Base-by-base conservation (phyloP, 768 basidiomycete genomes). In the Strobilomyces confusus region DNA sequence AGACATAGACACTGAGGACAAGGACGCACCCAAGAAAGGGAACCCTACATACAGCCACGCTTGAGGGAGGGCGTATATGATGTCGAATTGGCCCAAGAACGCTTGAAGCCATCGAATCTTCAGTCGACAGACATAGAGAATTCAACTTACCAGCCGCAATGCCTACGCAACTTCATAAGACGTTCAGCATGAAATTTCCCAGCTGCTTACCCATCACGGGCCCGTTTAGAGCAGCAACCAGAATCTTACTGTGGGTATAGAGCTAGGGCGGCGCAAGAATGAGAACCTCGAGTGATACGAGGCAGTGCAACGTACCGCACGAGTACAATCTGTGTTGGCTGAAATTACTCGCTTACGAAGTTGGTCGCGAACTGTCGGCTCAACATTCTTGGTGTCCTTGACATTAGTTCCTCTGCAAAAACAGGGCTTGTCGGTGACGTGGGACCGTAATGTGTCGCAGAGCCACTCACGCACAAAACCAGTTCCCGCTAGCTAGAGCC, bases 21-120 rank as follows among this genome's bases (percentile, higher is more conserved):
- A 52, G 34, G 25, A 56, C 54, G 17, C 34, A 61, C 82, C 86
- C 20, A 89, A 65, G 58, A 86, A 85, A 0, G 85, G 77, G 63
- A 89, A 89, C 0, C 85, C 86, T 0, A 82, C 75, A 33, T 80
- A 79, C 5, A 89, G 64, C 81, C 83, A 89, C 0, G 73, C 77
- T 51, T 75, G 72, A 2, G 83, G 80, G 54, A 87, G 65, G 23
- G 80, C 76, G 58, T 86, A 89, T 25, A 89, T 82, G 58, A 89
- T 86, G 66, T 89, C 87, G 54, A 87, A 87, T 54, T 85, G 79
- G 1, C 86, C 85, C n/a, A 86, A 69, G 60, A 82, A 80, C 2
- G 81, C 86, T 85, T 56, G 19, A 33, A 41, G 34, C n/a, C 17
- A 23, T 46, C 13, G 22, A 13, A 23, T 48, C 36, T 44, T 30